Base-by-base conservation (phyloP, 441 rosid genomes). In the Flueggea neowawraea region DNA sequence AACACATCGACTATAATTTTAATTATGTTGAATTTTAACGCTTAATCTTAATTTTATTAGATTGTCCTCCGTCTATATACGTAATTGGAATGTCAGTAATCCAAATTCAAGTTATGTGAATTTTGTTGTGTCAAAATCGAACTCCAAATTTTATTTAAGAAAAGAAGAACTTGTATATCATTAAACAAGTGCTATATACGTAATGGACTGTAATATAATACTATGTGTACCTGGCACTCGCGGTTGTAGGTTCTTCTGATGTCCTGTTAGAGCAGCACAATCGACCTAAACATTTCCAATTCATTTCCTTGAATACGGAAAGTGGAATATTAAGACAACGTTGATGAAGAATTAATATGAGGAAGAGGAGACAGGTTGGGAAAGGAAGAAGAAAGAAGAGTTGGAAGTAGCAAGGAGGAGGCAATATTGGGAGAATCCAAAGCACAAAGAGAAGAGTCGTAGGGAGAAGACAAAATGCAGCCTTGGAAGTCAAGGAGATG, bases 381-480 rank as follows among this genome's bases (percentile, higher is more conserved):
- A 11, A 31, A 9, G 52, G 14, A 28, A 8, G n/a, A 10, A 50
- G 52, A 7, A 54, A 31, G 55, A 39, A 52, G 12, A 12, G 32
- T 31, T 3, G 57, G 32, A 12, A 22, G 12, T 13, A 3, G 13
- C 8, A 10, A 22, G 10, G 32, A 16, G 28, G 56, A 33, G 31
- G 69, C 59, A 64, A 64, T 10, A 47, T 55, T 36, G 55, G 74
- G 59, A 39, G 62, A 54, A 64, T 4, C 66, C 75, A 51, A 71
- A 48, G 64, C 36, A 36, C 12, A 52, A 10, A 66, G 16, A 16
- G 22, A 16, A 44, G 61, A 11, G 49, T 4, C 10, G 51, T 22
- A 54, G 5, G 68, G 62, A 55, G 71, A 65, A 67, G 75, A 75
- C 82, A 75, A 67, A 71, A 60, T 14, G 61, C 31, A 52, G 76